Evolutionary conservation across 805 yeast genomes (phyloP), one percentile per base, ranked within the genome.

Genomic region (Monosporozyma aquatica): DNA sequence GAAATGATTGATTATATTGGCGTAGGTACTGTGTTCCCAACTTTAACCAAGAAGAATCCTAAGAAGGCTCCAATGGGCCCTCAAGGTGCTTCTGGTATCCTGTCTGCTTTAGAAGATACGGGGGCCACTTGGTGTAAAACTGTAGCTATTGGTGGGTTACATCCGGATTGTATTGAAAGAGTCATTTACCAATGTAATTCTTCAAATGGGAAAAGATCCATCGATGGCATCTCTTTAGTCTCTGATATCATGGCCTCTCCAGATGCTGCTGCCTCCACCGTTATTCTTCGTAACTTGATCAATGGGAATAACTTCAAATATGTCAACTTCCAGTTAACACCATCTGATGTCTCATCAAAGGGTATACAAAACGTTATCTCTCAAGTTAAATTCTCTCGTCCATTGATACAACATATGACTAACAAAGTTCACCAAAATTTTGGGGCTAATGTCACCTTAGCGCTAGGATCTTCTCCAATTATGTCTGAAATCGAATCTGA

Each of bases 151-250:
- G 94, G 95, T 15, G 95, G 95, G 0, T 66, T 83, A 41, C 82
- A 83, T 50, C 74, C 75, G 7, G 52, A 66, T 6, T 87, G 86
- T 54, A 74, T 78, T 3, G 70, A 73, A 7, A 67, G 75, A 23
- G 83, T 82, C 2, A 52, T 82, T 41, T 71, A 67, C 42, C 73
- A 75, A 33, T 51, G 61, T 42, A 66, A 76, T 18, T 57, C 68
- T 1, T 44, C 69, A 5, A 68, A 71, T 3, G 78, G 72, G 6
- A 61, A 59, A 38, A 52, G 65, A 42, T 56, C 67, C 0, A 58
- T 83, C 7, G 84, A 84, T 55, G 97, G 97, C n/a, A 76, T 84
- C 11, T 92, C 95, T 2, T 80, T 87, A 11, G 97, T 89, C 2
- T 84, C 95, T 6, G 82, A 86, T 50, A 80, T 86, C 10, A 82